Base-by-base conservation (phyloP, 139 green algal genomes). In the Tetradesmus obliquus region DNA sequence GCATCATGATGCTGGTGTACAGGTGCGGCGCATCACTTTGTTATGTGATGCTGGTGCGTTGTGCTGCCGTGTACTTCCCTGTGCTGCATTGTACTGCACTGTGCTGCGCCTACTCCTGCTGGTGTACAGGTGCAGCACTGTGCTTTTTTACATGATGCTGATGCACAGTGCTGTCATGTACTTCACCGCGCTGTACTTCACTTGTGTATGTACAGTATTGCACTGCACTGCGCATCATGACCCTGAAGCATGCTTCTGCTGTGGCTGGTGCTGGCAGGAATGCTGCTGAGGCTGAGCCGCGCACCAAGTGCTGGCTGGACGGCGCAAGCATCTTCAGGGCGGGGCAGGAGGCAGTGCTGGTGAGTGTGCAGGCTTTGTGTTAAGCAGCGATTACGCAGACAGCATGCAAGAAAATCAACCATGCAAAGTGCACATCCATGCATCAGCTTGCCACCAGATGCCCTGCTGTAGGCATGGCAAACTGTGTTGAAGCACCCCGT, bases 261-360 rank as follows among this genome's bases (percentile, higher is more conserved):
- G 57, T 45, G 57, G 57, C 19, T 71, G 60, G 17, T n/a, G 17
- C 66, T 24, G n/a, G 66, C 66, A 79, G 89, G 62, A 82, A 89
- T 45, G 89, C 89, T 24, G 82, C 81, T 17, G 82, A 72, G 51
- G 66, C 82, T 45, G 89, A 92, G 24, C 89, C 89, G 9, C 72
- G 89, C 53, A 92, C 89, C 53, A 88, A 84, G 81, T 55, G 88
- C 10, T 92, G 89, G 89, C 53, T 92, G 82, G 89, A 92, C 19
- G 89, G 89, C 8, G 89, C 89, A 17, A 92, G 19, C 54, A 66
- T 82, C 32, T 86, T 89, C 82, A 88, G 53, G 12, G 54, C 53
- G 6, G 89, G 82, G 5, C 66, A 55, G 54, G 89, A 92, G 69
- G 89, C 81, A 55, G n/a, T 88, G 53, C 54, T 92, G 79, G 88